Percentiles rank a stretch among this genome's conserved stretches.
phyloP scores from a whole-genome alignment of 192 early-diverging fungal genomes.

The Fimicolochytrium jonesii region DNA sequence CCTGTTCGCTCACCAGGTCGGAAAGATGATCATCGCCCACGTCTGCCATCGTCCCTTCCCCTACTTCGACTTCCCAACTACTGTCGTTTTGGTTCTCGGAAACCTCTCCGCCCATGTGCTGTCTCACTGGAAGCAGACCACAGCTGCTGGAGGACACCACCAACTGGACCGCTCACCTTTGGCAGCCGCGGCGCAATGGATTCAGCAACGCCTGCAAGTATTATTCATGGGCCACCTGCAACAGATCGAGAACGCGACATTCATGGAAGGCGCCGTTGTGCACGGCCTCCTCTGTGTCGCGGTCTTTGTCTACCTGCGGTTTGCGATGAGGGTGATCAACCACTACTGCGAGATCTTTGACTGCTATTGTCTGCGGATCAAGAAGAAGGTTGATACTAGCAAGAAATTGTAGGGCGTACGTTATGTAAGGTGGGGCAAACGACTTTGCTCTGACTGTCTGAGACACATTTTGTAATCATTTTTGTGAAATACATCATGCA shows the following conservation, averaged over 20 bases:
- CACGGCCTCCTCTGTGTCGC: slow-evolving; percentile 18
- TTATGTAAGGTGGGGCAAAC: too few species aligned
- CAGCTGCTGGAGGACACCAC: too few species aligned
- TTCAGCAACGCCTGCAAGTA: not conserved
- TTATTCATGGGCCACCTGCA: not conserved
- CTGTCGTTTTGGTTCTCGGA: slow-evolving; percentile 2
- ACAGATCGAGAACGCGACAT: slow-evolving; percentile 10
- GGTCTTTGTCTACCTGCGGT: slow-evolving; percentile 29
- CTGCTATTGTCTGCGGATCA: slow-evolving; percentile 34
- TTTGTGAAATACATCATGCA: too few species aligned
- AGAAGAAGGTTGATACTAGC: slow-evolving; percentile 9
- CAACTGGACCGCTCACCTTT: not conserved
- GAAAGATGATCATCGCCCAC: slow-evolving; percentile 81
- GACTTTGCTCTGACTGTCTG: too few species aligned
- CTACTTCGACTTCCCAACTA: slow-evolving; percentile 51
- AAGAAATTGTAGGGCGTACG: too few species aligned
- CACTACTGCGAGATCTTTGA: slow-evolving; percentile 46
- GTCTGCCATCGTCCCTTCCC: slow-evolving; percentile 82
- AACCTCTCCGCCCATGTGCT: slow-evolving; percentile 5
- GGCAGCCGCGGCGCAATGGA: not conserved
- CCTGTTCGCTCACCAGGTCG: slow-evolving; percentile 77
- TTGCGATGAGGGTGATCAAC: slow-evolving; percentile 33
- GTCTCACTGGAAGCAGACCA: slow-evolving; percentile 13
- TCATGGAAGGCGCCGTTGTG: slow-evolving; percentile 32
- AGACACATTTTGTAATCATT: too few species aligned